phyloP scores from a whole-genome alignment of 768 basidiomycete species.

The Coprinopsis strossmayeri region DNA sequence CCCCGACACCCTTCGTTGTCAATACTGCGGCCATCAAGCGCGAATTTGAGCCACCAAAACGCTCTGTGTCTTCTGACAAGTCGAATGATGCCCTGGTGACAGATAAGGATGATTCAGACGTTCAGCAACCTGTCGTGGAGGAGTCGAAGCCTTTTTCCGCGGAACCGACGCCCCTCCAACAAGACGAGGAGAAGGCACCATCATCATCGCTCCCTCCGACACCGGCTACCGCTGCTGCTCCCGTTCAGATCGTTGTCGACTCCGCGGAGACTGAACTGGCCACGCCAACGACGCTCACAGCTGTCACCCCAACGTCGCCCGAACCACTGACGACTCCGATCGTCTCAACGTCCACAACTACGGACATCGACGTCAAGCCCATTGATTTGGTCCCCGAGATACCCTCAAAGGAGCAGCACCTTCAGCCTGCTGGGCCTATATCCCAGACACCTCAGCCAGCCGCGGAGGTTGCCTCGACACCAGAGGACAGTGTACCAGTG shows the following conservation, averaged over 20 bases:
- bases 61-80: background rate
- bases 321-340: no score
- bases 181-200: no score
- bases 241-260: conserved; percentile 4
- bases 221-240: background rate
- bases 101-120: no score
- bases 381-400: no score
- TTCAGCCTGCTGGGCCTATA: background rate
- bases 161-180: background rate
- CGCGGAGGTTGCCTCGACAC: background rate
- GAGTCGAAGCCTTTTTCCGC: background rate
- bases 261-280: background rate
- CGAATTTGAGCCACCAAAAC: background rate
- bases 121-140: no score
- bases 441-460: background rate
- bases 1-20: conserved; percentile 6
- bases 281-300: background rate
- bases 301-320: no score
- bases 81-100: background rate
- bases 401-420: no score
- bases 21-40: background rate
- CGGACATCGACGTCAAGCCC: no score
- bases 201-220: no score
- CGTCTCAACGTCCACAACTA: no score
- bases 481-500: no score